Percentiles rank a stretch among this genome's conserved stretches.
Conservation (phyloP, 345 rosid species). For the Gossypium anomalum region DNA sequence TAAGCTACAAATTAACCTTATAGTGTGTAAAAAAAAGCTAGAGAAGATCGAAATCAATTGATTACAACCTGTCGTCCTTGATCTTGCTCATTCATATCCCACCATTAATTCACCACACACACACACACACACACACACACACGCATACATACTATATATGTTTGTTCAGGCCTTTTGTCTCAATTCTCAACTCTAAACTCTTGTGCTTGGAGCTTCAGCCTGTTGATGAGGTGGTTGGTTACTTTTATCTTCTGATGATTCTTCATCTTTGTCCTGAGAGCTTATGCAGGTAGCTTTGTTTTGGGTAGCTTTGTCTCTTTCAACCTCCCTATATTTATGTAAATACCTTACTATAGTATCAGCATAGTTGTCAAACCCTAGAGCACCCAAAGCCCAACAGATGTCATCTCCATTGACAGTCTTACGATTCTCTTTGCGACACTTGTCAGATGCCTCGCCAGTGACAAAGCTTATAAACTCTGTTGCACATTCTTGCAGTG, state of each 20-base stretch:
- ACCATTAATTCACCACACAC: neutral
- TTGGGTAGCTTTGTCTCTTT: slow-evolving; percentile 45
- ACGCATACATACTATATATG: neutral
- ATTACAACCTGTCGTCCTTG: neutral
- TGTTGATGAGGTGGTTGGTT: slow-evolving; percentile 17
- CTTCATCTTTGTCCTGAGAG: slow-evolving; percentile 27
- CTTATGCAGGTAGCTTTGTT: slow-evolving; percentile 20
- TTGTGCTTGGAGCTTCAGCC: slow-evolving; percentile 9
- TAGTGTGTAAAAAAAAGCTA: neutral
- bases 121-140: neutral
- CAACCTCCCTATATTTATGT: slow-evolving; percentile 58
- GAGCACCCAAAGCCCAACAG: slow-evolving; percentile 78
- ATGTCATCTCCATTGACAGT: slow-evolving; percentile 82
- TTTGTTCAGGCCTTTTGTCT: neutral
- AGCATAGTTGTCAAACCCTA: slow-evolving; percentile 72
- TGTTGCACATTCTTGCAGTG: slow-evolving; percentile 76
- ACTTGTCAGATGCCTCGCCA: slow-evolving; percentile 82
- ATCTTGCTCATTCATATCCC: neutral
- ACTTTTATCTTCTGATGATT: slow-evolving; percentile 11
- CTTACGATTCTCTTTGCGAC: slow-evolving; percentile 87
- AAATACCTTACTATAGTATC: slow-evolving; percentile 58
- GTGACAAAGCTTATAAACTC: slow-evolving; percentile 88
- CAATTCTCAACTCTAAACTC: neutral
- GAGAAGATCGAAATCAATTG: slow-evolving; percentile 16
- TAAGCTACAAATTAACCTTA: slow-evolving; percentile 14